Conservation (phyloP, 371 early-diverging fungal genomes). For the Apophysomyces elegans region DNA sequence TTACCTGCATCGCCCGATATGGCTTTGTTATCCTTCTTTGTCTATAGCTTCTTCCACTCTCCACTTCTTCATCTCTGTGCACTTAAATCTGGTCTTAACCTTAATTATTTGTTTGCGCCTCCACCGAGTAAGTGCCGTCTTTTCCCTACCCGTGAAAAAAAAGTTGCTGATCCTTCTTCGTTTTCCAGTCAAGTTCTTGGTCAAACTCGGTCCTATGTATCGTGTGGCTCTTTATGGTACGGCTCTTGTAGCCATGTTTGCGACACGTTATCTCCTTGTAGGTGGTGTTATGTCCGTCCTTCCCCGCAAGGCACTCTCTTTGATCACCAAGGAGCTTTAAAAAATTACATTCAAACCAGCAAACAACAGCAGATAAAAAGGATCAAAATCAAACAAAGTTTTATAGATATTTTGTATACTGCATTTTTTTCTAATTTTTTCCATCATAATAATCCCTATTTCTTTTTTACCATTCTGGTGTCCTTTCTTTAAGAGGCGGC, state of each 20-base stretch:
- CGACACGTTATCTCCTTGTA: constrained; percentile 27
- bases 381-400: no score
- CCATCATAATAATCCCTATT: background rate
- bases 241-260: constrained; percentile 33
- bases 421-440: background rate
- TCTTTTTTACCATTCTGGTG: background rate
- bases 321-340: background rate
- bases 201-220: constrained; percentile 45
- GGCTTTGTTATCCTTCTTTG: constrained; percentile 57
- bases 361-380: no score
- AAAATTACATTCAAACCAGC: no score
- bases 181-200: constrained; percentile 41
- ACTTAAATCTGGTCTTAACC: constrained; percentile 55
- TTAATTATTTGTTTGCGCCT: constrained; percentile 65
- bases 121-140: constrained; percentile 51
- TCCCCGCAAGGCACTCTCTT: constrained; percentile 22
- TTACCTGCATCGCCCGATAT: constrained; percentile 56
- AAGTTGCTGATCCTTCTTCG: background rate
- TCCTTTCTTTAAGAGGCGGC: constrained; percentile 1
- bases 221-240: constrained; percentile 44
- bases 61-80: constrained; percentile 56
- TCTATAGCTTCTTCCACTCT: constrained; percentile 63
- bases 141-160: no score
- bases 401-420: constrained; percentile 9
- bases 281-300: constrained; percentile 25